Percentiles rank a stretch among this genome's conserved stretches.
Conservation (phyloP, 2,329 filamentous ascomycete genomes). For the Paecilomyces sp. region DNA sequence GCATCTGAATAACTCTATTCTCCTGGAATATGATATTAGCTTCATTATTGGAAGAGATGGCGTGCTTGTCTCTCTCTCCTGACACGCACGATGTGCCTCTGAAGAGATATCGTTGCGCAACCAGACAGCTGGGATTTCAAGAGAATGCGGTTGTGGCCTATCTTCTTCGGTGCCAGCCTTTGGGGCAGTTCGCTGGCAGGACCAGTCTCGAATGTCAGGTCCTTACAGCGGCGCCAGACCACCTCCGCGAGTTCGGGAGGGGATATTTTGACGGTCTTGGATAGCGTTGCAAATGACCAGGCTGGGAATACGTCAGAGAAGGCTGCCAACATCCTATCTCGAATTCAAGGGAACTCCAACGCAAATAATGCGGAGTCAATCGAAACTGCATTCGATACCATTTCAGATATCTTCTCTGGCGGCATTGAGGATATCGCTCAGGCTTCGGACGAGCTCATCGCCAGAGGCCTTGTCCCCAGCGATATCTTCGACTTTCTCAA, state of each 20-base stretch:
- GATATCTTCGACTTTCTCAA: conserved; percentile 9
- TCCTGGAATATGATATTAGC: not conserved
- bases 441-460: conserved; percentile 3
- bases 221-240: not conserved
- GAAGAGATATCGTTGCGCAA: not conserved
- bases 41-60: not conserved
- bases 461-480: conserved; percentile 9
- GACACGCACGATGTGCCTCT: not conserved
- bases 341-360: not conserved
- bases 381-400: not conserved
- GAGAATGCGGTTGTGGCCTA: not conserved
- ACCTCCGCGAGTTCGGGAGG: not conserved
- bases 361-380: conserved; percentile 4
- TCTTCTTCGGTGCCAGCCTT: not conserved
- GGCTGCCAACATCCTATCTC: not conserved
- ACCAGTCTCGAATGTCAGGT: not conserved
- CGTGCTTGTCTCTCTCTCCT: not conserved
- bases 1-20: not conserved
- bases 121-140: not conserved
- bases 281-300: not conserved
- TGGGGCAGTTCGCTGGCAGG: not conserved
- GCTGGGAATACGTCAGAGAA: not conserved
- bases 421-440: not conserved
- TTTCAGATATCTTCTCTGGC: not conserved
- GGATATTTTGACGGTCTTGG: not conserved